Conservation (phyloP, 495 filamentous ascomycete species). For the Penicillium odoratum region DNA sequence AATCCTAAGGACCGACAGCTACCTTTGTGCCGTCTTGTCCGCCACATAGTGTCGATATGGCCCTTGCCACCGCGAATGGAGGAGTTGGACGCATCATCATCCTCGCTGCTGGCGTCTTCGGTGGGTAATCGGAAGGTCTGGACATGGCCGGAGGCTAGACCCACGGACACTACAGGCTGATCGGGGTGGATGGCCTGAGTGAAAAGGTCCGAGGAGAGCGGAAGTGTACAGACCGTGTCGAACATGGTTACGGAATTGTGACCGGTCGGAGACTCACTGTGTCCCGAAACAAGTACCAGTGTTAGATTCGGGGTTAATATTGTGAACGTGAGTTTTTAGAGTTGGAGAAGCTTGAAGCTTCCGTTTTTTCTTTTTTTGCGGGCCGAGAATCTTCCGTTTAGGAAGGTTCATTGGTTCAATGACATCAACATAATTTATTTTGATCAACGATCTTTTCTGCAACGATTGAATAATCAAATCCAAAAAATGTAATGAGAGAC, state of each 20-base stretch:
- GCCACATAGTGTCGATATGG: conserved; percentile 81
- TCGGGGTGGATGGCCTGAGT: conserved; percentile 82
- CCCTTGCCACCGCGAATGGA: conserved; percentile 60
- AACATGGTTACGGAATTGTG: conserved; percentile 64
- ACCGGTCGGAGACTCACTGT: conserved; percentile 50
- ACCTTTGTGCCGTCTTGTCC: conserved; percentile 85
- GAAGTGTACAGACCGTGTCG: conserved; percentile 86
- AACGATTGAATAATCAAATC: neutral
- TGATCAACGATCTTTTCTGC: neutral
- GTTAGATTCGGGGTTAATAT: neutral
- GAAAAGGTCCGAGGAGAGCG: conserved; percentile 85
- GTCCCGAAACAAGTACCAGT: neutral
- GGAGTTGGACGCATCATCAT: conserved; percentile 46
- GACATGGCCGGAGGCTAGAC: conserved; percentile 82
- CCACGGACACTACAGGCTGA: conserved; percentile 79
- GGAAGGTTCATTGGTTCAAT: neutral
- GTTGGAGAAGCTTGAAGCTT: conserved; percentile 6
- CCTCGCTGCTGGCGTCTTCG: conserved; percentile 44
- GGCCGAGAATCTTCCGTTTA: conserved; percentile 9
- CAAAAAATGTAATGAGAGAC: neutral
- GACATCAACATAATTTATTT: conserved; percentile 5
- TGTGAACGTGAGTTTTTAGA: neutral
- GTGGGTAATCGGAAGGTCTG: conserved; percentile 78
- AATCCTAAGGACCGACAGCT: conserved; percentile 82
- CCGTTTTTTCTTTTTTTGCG: conserved; percentile 9